Conservation (phyloP, 2,329 filamentous ascomycete genomes). For the Talaromyces sp. region DNA sequence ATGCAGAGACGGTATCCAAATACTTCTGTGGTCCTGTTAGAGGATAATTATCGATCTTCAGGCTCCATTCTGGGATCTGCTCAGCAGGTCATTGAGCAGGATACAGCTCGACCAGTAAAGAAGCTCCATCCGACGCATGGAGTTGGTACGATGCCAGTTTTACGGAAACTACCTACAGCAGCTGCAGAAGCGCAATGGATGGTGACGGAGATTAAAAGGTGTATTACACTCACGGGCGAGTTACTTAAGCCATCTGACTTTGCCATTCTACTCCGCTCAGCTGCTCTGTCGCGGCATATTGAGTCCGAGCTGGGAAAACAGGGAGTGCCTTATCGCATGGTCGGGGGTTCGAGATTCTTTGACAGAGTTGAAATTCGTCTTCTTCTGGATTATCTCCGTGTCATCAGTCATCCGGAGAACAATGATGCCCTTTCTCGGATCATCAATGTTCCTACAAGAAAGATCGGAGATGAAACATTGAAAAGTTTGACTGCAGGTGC, state of each 20-base stretch:
- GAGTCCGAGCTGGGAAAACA: constrained; percentile 74
- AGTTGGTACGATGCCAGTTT: constrained; percentile 71
- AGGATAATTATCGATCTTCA: constrained; percentile 93
- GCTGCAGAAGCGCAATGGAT: constrained; percentile 81
- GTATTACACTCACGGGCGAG: constrained; percentile 63
- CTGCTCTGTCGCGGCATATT: constrained; percentile 75
- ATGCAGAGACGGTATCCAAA: constrained; percentile 71
- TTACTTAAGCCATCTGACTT: constrained; percentile 72
- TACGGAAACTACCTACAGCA: constrained; percentile 67
- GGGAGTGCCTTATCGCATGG: constrained; percentile 85
- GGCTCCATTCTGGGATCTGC: constrained; percentile 76
- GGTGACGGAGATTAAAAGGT: constrained; percentile 71
- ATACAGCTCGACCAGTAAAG: constrained; percentile 74
- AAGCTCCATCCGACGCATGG: constrained; percentile 72
- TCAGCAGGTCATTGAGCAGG: constrained; percentile 84
- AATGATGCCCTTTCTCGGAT: constrained; percentile 80
- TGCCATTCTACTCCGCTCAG: constrained; percentile 80
- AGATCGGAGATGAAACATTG: constrained; percentile 73
- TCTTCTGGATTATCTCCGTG: constrained; percentile 79
- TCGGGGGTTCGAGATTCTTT: constrained; percentile 86
- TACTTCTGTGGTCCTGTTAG: constrained; percentile 75
- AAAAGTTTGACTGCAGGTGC: constrained; percentile 72
- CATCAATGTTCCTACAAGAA: constrained; percentile 76
- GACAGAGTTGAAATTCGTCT: constrained; percentile 85
- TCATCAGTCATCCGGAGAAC: constrained; percentile 77